These are phyloP conservation scores for Thalassiosira exigua DNA, from an alignment of 352 stramenopile species.

Conservation along the genomic window DNA sequence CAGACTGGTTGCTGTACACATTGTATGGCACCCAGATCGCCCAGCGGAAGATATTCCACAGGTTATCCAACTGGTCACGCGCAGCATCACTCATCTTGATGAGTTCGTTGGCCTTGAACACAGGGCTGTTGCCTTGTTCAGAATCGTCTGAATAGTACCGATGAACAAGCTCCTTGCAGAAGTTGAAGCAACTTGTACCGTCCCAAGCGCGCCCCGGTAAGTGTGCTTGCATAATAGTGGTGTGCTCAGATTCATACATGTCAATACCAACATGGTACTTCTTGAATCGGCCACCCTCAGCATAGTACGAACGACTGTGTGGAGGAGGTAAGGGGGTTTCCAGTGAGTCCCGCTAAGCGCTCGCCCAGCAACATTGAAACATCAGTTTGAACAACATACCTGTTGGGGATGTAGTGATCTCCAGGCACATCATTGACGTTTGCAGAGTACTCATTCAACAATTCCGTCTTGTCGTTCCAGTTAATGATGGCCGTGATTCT, in stretches of 20 bases:
- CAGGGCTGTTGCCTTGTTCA: constrained; percentile 11
- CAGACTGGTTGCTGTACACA: constrained; percentile 27
- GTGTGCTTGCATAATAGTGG: constrained; percentile 31
- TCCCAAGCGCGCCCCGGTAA: constrained; percentile 22
- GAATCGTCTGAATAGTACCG: constrained; percentile 28
- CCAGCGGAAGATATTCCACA: constrained; percentile 18
- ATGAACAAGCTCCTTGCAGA: constrained; percentile 23
- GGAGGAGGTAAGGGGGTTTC: too few species aligned
- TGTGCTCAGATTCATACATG: constrained; percentile 26
- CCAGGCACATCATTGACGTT: background rate
- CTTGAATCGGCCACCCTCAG: constrained; percentile 27
- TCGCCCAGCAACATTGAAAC: too few species aligned
- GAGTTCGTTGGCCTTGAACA: constrained; percentile 26
- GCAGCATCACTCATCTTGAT: constrained; percentile 27
- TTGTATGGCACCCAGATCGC: constrained; percentile 25
- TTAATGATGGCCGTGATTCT: constrained; percentile 8
- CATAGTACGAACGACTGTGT: constrained; percentile 23
- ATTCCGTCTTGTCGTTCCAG: constrained; percentile 18
- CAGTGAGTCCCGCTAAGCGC: too few species aligned
- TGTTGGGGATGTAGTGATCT: constrained; percentile 23
- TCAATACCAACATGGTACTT: constrained; percentile 34
- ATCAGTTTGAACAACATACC: too few species aligned
- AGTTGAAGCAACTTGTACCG: constrained; percentile 31
- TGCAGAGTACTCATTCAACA: constrained; percentile 25
- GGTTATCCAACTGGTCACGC: constrained; percentile 25